Percentiles rank a stretch among this genome's conserved stretches.
These are phyloP conservation scores for Fusarium sp. DNA, from an alignment of 2,329 filamentous ascomycete species.

Conservation along the genomic window DNA sequence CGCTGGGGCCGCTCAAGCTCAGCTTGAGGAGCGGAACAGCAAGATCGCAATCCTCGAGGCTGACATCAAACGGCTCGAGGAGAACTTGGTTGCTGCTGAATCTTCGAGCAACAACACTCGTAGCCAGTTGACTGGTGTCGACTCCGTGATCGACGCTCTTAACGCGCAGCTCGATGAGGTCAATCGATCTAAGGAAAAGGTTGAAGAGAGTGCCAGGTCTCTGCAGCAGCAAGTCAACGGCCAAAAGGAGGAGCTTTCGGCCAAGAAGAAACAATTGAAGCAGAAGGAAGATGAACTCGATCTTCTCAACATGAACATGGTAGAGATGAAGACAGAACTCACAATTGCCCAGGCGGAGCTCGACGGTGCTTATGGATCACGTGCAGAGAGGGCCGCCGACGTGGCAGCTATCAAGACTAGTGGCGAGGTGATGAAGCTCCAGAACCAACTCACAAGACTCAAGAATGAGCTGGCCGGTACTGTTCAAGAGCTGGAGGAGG, in stretches of 20 bases:
- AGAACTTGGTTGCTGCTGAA: conserved; percentile 53
- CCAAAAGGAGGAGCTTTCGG: conserved; percentile 44
- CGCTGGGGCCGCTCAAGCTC: conserved; percentile 35
- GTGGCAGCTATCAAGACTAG: conserved; percentile 68
- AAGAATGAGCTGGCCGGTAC: conserved; percentile 66
- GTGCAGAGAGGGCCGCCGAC: conserved; percentile 71
- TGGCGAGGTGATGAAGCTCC: conserved; percentile 62
- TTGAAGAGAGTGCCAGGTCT: conserved; percentile 49
- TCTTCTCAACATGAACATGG: conserved; percentile 65
- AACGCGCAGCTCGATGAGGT: conserved; percentile 52
- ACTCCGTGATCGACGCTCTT: conserved; percentile 49
- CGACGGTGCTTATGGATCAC: conserved; percentile 72
- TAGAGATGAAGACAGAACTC: conserved; percentile 73
- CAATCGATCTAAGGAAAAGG: conserved; percentile 44
- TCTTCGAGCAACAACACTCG: conserved; percentile 57
- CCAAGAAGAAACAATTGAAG: conserved; percentile 61
- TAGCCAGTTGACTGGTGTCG: conserved; percentile 52
- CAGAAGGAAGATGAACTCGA: conserved; percentile 67
- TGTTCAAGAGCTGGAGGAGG: conserved; percentile 67
- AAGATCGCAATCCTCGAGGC: conserved; percentile 62
- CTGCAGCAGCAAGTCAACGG: conserved; percentile 46
- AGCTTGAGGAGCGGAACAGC: conserved; percentile 57
- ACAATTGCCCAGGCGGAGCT: conserved; percentile 74
- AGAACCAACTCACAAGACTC: conserved; percentile 65
- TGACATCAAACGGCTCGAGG: conserved; percentile 46